Evolutionary conservation across 176 grass and related monocot species (phyloP), one percentile per base, ranked within the genome.

Genomic region (Zoysia pacifica): DNA sequence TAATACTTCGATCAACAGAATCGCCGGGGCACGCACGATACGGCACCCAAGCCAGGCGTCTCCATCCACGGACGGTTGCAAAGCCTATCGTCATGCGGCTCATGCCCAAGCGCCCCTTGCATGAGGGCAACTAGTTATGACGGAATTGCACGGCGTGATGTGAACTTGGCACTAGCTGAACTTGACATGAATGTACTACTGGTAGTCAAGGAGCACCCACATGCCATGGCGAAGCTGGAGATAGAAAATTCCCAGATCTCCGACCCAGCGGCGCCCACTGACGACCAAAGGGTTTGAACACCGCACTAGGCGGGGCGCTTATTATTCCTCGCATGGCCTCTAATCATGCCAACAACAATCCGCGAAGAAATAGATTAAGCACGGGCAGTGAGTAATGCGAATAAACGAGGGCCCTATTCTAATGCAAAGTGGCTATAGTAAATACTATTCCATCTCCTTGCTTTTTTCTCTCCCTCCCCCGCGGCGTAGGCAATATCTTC

Each of bases 261-360:
- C 43, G 16, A 70, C 72, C 38, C 70, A 75, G 38, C 71, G 40
- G 86, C 50, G 51, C 38, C 78, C 73, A 81, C 78, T 89, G 13
- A 20, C 38, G 77, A 84, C 81, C 50, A 12, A 49, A 39, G 73
- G 20, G 61, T 86, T 85, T 78, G 83, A 86, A 78, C 73, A 48
- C 51, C 83, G 73, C 87, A 86, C 67, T 77, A 44, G 28, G 28
- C 16, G 2, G 42, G 10, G 0, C 28, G 66, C 82, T 70, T 80
- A 87, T 87, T 87, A 83, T 87, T 88, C 72, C 50, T 14, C 77
- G 72, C 87, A 62, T 85, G 82, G 51, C 51, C 67, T 66, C 67
- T 78, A 82, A 89, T 85, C 78, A 89, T 82, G 67, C 36, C 40
- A 73, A 49, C 69, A 79, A 69, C 79, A 67, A 80, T 77, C 72